Evolutionary conservation across 257 asterid genomes (phyloP).

Genomic region (Solanum bukasovii): DNA sequence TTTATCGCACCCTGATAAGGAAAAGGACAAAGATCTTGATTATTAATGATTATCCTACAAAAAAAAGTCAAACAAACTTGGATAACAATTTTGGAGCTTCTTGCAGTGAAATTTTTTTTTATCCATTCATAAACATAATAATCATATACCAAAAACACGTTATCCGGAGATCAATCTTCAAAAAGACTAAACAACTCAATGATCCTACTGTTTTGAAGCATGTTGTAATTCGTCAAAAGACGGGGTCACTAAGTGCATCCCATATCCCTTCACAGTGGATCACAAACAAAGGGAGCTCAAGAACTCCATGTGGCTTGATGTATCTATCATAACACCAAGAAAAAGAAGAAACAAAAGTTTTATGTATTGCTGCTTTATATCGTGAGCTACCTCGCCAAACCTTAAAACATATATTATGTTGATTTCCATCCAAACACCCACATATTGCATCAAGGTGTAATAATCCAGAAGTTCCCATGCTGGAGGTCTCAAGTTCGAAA

Average conservation of each 20-base stretch:
- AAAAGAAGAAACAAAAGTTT: not conserved
- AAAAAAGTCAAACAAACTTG: not conserved
- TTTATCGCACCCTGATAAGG: conserved; percentile 40
- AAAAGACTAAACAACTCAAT: not conserved
- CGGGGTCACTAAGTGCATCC: not conserved
- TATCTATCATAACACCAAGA: not conserved
- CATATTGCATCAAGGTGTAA: not conserved
- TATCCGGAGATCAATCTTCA: not conserved
- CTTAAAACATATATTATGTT: not conserved
- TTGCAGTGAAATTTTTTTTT: not conserved
- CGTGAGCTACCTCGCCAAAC: not conserved
- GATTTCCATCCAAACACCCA: not conserved
- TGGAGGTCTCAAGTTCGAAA: too few species aligned
- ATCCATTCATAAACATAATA: not conserved
- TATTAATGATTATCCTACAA: not conserved
- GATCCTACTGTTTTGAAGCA: not conserved
- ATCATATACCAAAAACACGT: not conserved
- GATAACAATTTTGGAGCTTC: not conserved
- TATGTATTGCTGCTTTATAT: not conserved
- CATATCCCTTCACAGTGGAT: not conserved
- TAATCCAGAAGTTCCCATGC: not conserved
- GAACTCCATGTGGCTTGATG: not conserved
- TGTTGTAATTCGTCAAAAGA: not conserved
- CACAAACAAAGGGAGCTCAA: not conserved
- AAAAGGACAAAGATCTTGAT: not conserved